Percentiles rank a stretch among this genome's conserved stretches.
Evolutionary conservation across 2,329 filamentous ascomycete genomes (phyloP).

Genomic region (Tolypocladium sp.): DNA sequence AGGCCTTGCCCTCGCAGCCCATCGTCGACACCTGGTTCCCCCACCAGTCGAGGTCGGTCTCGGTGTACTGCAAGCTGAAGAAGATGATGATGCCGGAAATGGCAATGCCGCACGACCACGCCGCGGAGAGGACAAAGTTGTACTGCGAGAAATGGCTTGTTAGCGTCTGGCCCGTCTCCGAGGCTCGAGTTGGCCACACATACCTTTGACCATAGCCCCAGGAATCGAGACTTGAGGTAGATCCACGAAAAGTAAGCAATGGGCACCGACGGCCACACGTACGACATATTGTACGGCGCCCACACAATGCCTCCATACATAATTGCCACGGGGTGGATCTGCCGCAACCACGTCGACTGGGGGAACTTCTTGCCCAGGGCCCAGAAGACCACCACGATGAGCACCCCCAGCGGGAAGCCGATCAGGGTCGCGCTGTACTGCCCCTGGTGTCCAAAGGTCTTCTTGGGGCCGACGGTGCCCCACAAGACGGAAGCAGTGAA

Average conservation of each 20-base stretch:
- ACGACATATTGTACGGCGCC: slow-evolving; percentile 42
- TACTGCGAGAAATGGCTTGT: slow-evolving; percentile 22
- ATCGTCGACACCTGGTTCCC: slow-evolving; percentile 31
- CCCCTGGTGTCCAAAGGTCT: slow-evolving; percentile 38
- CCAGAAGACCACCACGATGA: slow-evolving; percentile 34
- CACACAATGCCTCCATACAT: slow-evolving; percentile 36
- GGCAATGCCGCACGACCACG: slow-evolving; percentile 40
- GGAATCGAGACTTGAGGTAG: slow-evolving; percentile 37
- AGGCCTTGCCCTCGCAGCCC: slow-evolving; percentile 33
- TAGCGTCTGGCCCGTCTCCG: not conserved
- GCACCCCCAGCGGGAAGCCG: slow-evolving; percentile 40
- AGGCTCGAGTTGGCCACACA: not conserved
- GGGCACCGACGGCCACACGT: slow-evolving; percentile 41
- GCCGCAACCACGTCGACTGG: slow-evolving; percentile 28
- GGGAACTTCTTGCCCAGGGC: slow-evolving; percentile 29
- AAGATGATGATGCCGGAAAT: slow-evolving; percentile 44
- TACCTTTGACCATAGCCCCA: slow-evolving; percentile 43
- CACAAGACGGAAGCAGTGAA: slow-evolving; percentile 48
- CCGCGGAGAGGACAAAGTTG: slow-evolving; percentile 43
- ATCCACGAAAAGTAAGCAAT: slow-evolving; percentile 44
- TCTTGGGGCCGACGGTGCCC: slow-evolving; percentile 42
- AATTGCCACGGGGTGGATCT: slow-evolving; percentile 39
- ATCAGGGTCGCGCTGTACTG: slow-evolving; percentile 38
- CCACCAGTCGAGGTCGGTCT: slow-evolving; percentile 36
- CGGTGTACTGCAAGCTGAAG: slow-evolving; percentile 39